Percentiles rank a stretch among this genome's conserved stretches.
Conservation (phyloP, 2,329 filamentous ascomycete genomes). For the Echinosphaeria canescens region DNA sequence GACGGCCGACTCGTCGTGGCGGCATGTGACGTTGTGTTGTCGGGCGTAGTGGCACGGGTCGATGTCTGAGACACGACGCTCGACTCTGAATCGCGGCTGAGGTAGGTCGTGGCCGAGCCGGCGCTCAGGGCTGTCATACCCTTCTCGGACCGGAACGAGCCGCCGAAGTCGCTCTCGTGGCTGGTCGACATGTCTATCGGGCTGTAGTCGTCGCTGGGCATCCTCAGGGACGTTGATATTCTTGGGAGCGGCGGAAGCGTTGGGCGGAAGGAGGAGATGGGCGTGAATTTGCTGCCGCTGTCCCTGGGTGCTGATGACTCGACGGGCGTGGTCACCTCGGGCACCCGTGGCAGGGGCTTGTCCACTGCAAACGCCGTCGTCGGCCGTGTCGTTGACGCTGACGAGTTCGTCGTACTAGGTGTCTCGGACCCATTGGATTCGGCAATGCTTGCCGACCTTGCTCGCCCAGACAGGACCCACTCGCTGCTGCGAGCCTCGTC, state of each 20-base stretch:
- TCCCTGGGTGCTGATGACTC: too few relatives aligned
- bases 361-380: constrained; percentile 21
- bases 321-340: constrained; percentile 24
- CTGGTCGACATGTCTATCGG: constrained; percentile 18
- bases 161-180: constrained; percentile 27
- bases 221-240: constrained; percentile 27
- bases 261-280: constrained; percentile 20
- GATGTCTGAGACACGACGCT: constrained; percentile 67
- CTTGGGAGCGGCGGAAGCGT: constrained; percentile 33
- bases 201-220: constrained; percentile 23
- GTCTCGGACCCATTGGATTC: constrained; percentile 14
- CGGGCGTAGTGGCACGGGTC: constrained; percentile 74
- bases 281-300: constrained; percentile 9
- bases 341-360: constrained; percentile 47
- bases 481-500: too few relatives aligned
- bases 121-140: constrained; percentile 56
- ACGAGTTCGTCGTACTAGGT: constrained; percentile 5
- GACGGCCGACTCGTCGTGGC: constrained; percentile 36
- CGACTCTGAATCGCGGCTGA: constrained; percentile 61
- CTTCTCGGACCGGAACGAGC: constrained; percentile 39
- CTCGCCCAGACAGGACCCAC: too few relatives aligned
- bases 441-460: constrained; percentile 14
- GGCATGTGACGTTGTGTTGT: constrained; percentile 22
- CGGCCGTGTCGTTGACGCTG: constrained; percentile 2
- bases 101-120: constrained; percentile 58